Evolutionary conservation across 768 basidiomycete species (phyloP).

Genomic region (Galerina sulciceps): DNA sequence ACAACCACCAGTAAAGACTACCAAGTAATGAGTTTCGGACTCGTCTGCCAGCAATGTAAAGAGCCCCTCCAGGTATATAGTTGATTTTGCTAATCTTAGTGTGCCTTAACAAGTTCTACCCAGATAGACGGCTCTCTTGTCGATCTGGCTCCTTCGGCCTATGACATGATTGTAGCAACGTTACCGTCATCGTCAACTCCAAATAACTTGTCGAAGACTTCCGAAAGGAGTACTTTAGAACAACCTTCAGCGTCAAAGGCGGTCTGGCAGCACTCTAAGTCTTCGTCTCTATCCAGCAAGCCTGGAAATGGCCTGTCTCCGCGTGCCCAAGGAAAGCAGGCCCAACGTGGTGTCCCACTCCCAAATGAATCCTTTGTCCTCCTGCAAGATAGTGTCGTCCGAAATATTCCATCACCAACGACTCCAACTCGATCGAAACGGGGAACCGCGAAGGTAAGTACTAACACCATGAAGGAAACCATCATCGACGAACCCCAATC

Average conservation of each 20-base stretch:
- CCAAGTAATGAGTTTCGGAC: conserved; percentile 45
- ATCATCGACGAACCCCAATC: conserved; percentile 28
- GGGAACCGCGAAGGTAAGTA: conserved; percentile 39
- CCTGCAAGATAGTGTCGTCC: conserved; percentile 81
- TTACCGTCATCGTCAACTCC: conserved; percentile 59
- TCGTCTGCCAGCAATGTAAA: conserved; percentile 88
- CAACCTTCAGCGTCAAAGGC: conserved; percentile 57
- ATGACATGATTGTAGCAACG: conserved; percentile 80
- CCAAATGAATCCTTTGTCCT: conserved; percentile 93
- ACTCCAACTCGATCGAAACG: conserved; percentile 46
- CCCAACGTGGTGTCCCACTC: conserved; percentile 52
- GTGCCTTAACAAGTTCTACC: conserved; percentile 18
- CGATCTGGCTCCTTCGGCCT: conserved; percentile 83
- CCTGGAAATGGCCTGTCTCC: conserved; percentile 42
- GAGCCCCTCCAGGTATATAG: conserved; percentile 78
- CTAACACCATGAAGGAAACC: conserved; percentile 28
- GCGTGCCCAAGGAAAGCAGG: conserved; percentile 64
- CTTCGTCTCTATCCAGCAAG: conserved; percentile 37
- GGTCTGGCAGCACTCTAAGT: conserved; percentile 66
- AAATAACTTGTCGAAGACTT: conserved; percentile 10
- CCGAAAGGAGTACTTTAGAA: conserved; percentile 50
- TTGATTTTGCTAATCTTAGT: conserved; percentile 1
- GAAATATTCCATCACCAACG: conserved; percentile 63
- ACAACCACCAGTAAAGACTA: not conserved
- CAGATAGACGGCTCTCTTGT: conserved; percentile 91